These are phyloP conservation scores for Exophiala lecanii-corni DNA, from an alignment of 2,329 filamentous ascomycete genomes.

Conservation along the genomic window DNA sequence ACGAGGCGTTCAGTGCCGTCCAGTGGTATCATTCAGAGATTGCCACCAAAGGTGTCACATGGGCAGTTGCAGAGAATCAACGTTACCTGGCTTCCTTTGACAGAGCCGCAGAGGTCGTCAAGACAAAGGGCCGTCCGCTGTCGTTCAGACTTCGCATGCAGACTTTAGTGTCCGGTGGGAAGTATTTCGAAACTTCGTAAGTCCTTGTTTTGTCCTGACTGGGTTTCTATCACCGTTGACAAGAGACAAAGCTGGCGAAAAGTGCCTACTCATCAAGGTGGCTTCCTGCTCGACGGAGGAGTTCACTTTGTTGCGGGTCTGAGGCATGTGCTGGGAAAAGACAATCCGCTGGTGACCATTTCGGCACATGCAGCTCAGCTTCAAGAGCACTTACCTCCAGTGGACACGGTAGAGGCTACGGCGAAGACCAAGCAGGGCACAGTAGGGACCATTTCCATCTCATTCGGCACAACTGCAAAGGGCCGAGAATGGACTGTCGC, in stretches of 20 bases:
- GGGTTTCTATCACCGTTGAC: conserved; percentile 24
- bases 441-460: conserved; percentile 48
- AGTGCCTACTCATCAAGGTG: conserved; percentile 53
- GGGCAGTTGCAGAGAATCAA: conserved; percentile 55
- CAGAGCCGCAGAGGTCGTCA: conserved; percentile 43
- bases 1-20: conserved; percentile 47
- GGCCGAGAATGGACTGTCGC: conserved; percentile 48
- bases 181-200: conserved; percentile 46
- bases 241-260: conserved; percentile 50
- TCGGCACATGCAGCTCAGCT: conserved; percentile 49
- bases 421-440: conserved; percentile 45
- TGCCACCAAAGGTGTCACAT: conserved; percentile 36
- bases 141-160: conserved; percentile 48
- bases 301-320: conserved; percentile 53
- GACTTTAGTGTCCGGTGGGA: conserved; percentile 44
- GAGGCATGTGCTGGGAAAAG: conserved; percentile 44
- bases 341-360: conserved; percentile 40
- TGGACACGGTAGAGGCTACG: conserved; percentile 54
- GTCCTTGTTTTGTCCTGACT: conserved; percentile 16
- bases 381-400: conserved; percentile 49
- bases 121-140: conserved; percentile 45
- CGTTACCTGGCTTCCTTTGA: conserved; percentile 48
- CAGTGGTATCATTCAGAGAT: conserved; percentile 47
- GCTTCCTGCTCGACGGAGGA: conserved; percentile 56
- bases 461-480: conserved; percentile 50